Evolutionary conservation across 805 yeast species (phyloP).

Genomic region (Brettanomyces anomalus): DNA sequence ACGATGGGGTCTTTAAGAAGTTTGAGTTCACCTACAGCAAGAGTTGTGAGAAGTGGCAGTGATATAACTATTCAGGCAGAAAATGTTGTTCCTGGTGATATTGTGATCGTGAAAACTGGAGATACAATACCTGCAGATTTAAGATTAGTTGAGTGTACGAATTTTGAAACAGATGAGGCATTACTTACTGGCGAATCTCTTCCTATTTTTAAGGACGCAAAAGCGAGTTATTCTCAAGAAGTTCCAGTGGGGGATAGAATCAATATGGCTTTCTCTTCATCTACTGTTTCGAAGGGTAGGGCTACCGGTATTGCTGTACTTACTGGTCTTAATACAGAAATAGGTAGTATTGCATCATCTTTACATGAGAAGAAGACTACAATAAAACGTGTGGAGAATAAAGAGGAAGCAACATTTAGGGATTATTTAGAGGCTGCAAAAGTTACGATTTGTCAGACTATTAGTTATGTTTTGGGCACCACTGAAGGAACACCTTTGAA

Average conservation of each 20-base stretch:
- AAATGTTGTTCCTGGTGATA: slow-evolving; percentile 67
- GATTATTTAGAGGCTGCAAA: slow-evolving; percentile 39
- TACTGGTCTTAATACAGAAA: slow-evolving; percentile 67
- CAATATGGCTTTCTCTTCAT: slow-evolving; percentile 64
- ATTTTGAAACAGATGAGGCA: slow-evolving; percentile 79
- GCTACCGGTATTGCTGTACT: slow-evolving; percentile 59
- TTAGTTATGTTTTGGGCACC: slow-evolving; percentile 67
- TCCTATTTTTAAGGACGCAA: slow-evolving; percentile 53
- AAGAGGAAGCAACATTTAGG: slow-evolving; percentile 34
- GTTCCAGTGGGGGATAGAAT: slow-evolving; percentile 66
- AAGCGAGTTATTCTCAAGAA: slow-evolving; percentile 27
- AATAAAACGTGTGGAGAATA: slow-evolving; percentile 32
- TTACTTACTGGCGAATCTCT: slow-evolving; percentile 83
- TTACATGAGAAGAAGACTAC: slow-evolving; percentile 34
- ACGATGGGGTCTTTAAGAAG: slow-evolving; percentile 69
- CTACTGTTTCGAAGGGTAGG: slow-evolving; percentile 66
- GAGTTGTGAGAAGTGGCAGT: slow-evolving; percentile 52
- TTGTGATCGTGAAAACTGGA: slow-evolving; percentile 55
- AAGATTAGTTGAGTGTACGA: slow-evolving; percentile 46
- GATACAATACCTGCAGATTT: slow-evolving; percentile 73
- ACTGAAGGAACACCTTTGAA: slow-evolving; percentile 78
- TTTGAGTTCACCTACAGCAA: slow-evolving; percentile 63
- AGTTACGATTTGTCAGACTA: slow-evolving; percentile 41
- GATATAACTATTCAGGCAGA: slow-evolving; percentile 50
- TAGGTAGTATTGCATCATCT: slow-evolving; percentile 63